These are phyloP conservation scores for Cicer bijugum DNA, from an alignment of 306 rosid species.

Conservation along the genomic window DNA sequence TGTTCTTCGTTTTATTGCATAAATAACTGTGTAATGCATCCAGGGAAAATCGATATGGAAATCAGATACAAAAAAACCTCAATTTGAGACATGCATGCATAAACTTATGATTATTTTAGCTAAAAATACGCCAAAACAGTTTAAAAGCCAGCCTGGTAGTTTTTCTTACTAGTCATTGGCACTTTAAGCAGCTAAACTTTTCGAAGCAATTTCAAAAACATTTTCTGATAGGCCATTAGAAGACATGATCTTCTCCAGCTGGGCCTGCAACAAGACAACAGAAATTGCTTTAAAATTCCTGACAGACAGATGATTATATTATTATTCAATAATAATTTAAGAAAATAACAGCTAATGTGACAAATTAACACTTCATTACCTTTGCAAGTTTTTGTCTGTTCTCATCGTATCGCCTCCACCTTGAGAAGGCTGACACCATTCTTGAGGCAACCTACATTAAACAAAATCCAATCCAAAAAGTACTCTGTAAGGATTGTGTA, in stretches of 20 bases:
- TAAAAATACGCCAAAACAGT: constrained; percentile 7
- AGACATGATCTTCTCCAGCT: constrained; percentile 88
- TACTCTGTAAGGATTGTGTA: background rate
- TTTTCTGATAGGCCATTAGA: constrained; percentile 87
- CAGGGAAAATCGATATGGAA: constrained; percentile 7
- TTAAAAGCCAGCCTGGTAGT: background rate
- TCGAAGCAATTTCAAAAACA: constrained; percentile 92
- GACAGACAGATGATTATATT: background rate
- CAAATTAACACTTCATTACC: constrained; percentile 51
- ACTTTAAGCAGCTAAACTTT: constrained; percentile 78
- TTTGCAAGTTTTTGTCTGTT: constrained; percentile 80
- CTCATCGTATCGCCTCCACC: constrained; percentile 92
- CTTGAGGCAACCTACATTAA: constrained; percentile 84
- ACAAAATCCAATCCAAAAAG: constrained; percentile 7
- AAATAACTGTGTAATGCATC: background rate
- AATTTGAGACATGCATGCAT: background rate
- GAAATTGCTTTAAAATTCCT: background rate
- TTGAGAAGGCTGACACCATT: constrained; percentile 96
- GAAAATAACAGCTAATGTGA: constrained; percentile 12
- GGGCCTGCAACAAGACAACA: constrained; percentile 73
- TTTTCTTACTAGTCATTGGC: constrained; percentile 21
- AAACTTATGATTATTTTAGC: background rate
- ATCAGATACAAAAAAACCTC: constrained; percentile 1
- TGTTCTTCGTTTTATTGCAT: constrained; percentile 29
- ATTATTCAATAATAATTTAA: constrained; percentile 1